These are phyloP conservation scores for Penicillium taxi DNA, from an alignment of 495 filamentous ascomycete genomes.

Conservation along the genomic window DNA sequence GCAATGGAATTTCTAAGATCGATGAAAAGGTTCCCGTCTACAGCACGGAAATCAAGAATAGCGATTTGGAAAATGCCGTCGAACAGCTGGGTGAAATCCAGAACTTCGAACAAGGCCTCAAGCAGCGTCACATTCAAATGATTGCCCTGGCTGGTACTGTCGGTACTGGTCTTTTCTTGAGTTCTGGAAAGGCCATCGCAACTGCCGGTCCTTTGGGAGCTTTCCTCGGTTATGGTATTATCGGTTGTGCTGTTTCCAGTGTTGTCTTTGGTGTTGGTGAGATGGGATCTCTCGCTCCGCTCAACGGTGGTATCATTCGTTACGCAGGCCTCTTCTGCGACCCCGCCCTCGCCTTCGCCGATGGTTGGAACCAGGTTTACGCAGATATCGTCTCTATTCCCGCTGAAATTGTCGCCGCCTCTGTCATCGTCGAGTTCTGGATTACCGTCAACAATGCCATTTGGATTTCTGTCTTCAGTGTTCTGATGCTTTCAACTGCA, in stretches of 20 bases:
- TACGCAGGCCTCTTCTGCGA: slow-evolving; percentile 24
- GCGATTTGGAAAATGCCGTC: slow-evolving; percentile 6
- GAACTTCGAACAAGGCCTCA: slow-evolving; percentile 16
- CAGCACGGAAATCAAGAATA: slow-evolving; percentile 7
- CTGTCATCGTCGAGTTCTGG: slow-evolving; percentile 46
- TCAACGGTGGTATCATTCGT: slow-evolving; percentile 24
- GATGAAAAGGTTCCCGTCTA: slow-evolving; percentile 1
- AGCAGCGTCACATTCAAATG: slow-evolving; percentile 36
- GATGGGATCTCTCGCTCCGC: slow-evolving; percentile 23
- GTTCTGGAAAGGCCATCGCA: slow-evolving; percentile 50
- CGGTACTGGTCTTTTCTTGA: slow-evolving; percentile 27
- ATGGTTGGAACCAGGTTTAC: slow-evolving; percentile 26
- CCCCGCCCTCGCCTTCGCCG: slow-evolving; percentile 25
- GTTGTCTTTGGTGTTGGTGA: slow-evolving; percentile 22
- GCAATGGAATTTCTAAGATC: not conserved
- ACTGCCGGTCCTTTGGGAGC: slow-evolving; percentile 51
- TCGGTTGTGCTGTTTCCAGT: slow-evolving; percentile 15
- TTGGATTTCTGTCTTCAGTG: slow-evolving; percentile 39
- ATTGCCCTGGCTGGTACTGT: slow-evolving; percentile 40
- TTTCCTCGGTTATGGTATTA: slow-evolving; percentile 20
- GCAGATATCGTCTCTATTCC: slow-evolving; percentile 32
- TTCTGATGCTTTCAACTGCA: slow-evolving; percentile 38
- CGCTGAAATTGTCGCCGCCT: slow-evolving; percentile 33
- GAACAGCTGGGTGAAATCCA: slow-evolving; percentile 9
- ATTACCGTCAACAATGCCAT: slow-evolving; percentile 25